Percentiles rank a stretch among this genome's conserved stretches.
These are phyloP conservation scores for Zygosaccharomyces kombuchaensis DNA, from an alignment of 805 yeast species.

Conservation along the genomic window DNA sequence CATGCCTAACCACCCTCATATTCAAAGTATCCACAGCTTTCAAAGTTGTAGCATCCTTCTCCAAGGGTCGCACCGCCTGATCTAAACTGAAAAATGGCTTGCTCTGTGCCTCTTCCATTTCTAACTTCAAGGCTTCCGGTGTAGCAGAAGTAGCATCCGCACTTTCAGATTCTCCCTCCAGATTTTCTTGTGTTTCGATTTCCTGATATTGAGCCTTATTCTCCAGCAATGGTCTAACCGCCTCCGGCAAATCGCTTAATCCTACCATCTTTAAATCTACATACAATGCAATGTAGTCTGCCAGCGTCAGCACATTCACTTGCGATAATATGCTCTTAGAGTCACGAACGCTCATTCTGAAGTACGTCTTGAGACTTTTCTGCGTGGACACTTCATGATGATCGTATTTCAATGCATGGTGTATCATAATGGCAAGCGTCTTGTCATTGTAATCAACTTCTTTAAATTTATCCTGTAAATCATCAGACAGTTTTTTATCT, in stretches of 20 bases:
- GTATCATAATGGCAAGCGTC: conserved; percentile 56
- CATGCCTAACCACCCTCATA: conserved; percentile 70
- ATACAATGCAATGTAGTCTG: conserved; percentile 38
- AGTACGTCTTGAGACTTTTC: conserved; percentile 18
- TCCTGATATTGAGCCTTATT: conserved; percentile 1
- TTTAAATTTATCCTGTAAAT: conserved; percentile 40
- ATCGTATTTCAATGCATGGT: conserved; percentile 37
- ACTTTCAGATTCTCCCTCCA: not conserved
- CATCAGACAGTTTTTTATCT: conserved; percentile 36
- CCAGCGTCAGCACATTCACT: conserved; percentile 27
- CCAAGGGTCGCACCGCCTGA: conserved; percentile 40
- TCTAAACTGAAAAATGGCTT: conserved; percentile 16
- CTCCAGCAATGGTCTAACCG: conserved; percentile 20
- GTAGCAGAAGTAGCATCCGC: not conserved
- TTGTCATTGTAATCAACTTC: conserved; percentile 45
- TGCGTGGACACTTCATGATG: conserved; percentile 5
- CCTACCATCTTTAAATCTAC: conserved; percentile 33
- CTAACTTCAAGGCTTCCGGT: not conserved
- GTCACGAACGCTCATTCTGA: conserved; percentile 21
- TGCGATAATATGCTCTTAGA: conserved; percentile 20
- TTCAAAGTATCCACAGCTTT: conserved; percentile 72
- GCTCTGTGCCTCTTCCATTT: not conserved
- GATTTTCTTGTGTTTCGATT: not conserved
- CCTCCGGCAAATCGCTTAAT: conserved; percentile 26
- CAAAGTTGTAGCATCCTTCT: conserved; percentile 52